Base-by-base conservation (phyloP, 2,329 filamentous ascomycete genomes). In the Fusarium circinatum region DNA sequence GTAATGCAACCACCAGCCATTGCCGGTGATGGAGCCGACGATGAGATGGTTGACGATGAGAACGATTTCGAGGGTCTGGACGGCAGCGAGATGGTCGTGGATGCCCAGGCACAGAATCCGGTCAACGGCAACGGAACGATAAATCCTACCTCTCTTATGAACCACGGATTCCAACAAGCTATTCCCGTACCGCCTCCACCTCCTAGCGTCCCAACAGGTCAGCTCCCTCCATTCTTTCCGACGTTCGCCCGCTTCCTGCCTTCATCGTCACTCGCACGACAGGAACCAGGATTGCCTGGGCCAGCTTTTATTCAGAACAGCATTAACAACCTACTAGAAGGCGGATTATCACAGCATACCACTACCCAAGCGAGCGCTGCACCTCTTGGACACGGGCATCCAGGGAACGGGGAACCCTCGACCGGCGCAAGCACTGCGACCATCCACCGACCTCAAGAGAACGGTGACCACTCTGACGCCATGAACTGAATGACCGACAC, bases 11-110 rank as follows among this genome's bases (percentile, higher is more conserved):
- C 57, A 36, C 17, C 72, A 18, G 42, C 61, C 11, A 49, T 34
- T 24, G 6, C 42, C 20, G 83, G 81, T 30, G 81, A 81, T 22
- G 79, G 77, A 30, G 83, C 82, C 28, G 85, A 86, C 34, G 84
- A 86, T 24, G 84, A 85, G 39, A 83, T 82, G 75, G 79, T 79
- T 5, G 84, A 85, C 20, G 84, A 85, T n/a, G 84, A 85, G n/a
- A 83, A 85, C 44, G 83, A 84, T 26, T 82, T 84, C 45, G 84
- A 85, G 36, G 83, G 80, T 15, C 65, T 84, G 24, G 84, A 85
- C 34, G 79, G 78, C 10, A 81, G 75, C 66, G 84, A 84, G 32
- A 83, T 84, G 82, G 77, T 78, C 8, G 75, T 83, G 8, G 82
- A 84, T 52, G 75, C 65, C 7, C 78, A 81, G 51, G 71, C 63